Evolutionary conservation across 2,329 filamentous ascomycete genomes (phyloP).

Genomic region (Nemania abortiva): DNA sequence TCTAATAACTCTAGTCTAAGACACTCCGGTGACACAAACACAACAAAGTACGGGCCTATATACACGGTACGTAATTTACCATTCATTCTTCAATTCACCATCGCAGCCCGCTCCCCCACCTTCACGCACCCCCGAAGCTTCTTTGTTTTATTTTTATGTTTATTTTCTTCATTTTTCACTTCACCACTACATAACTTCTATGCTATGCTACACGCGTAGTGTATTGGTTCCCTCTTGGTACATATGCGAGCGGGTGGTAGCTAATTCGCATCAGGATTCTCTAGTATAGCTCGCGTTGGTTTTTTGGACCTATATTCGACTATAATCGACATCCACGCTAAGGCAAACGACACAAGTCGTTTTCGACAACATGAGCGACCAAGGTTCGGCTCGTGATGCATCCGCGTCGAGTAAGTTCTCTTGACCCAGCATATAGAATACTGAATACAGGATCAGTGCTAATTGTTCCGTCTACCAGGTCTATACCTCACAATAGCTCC

Average conservation of each 20-base stretch:
- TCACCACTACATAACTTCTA: neutral
- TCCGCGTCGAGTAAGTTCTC: slow-evolving; percentile 46
- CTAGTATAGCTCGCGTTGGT: neutral
- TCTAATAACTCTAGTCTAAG: neutral
- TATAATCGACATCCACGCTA: slow-evolving; percentile 4
- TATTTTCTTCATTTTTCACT: neutral
- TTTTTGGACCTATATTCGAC: neutral
- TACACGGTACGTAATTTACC: slow-evolving; percentile 14
- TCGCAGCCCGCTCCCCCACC: neutral
- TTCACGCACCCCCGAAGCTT: neutral
- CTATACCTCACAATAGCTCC: slow-evolving; percentile 59
- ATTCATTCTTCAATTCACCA: slow-evolving; percentile 19
- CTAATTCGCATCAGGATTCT: slow-evolving; percentile 17
- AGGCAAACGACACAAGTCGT: slow-evolving; percentile 18
- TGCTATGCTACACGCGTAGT: neutral
- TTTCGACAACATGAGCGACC: slow-evolving; percentile 39
- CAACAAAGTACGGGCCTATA: neutral
- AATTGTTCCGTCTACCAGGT: slow-evolving; percentile 47
- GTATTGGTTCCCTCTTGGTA: neutral
- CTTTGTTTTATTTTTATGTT: neutral
- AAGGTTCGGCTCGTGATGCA: slow-evolving; percentile 39
- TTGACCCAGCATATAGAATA: neutral
- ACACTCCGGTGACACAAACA: slow-evolving; percentile 10
- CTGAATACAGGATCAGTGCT: slow-evolving; percentile 11
- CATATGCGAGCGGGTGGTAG: neutral